Percentiles rank a stretch among this genome's conserved stretches.
phyloP scores from a whole-genome alignment of 2,329 filamentous ascomycete species.

The Ilyonectria sp. region DNA sequence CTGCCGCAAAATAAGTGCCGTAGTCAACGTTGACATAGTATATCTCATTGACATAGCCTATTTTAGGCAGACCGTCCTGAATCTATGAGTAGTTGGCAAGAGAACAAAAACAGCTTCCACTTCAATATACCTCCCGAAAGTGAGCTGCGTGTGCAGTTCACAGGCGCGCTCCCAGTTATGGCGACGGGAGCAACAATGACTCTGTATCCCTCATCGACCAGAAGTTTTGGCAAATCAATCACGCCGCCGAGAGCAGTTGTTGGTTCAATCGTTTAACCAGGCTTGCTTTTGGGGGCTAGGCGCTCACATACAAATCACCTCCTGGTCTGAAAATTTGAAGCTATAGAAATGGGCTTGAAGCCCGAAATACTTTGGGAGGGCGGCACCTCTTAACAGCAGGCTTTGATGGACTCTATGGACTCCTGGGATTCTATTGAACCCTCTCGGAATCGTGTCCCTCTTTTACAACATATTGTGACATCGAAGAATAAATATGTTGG shows the following conservation, averaged over 20 bases:
- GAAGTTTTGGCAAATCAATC: constrained; percentile 22
- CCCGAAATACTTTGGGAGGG: no score
- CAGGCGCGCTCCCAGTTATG: constrained; percentile 27
- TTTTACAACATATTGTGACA: no score
- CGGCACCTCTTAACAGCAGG: no score
- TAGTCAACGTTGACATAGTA: constrained; percentile 18
- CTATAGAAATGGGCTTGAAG: no score
- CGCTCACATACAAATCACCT: neutral
- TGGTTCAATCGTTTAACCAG: neutral
- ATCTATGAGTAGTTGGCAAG: constrained; percentile 11
- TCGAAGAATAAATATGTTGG: no score
- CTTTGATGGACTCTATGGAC: no score
- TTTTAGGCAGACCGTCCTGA: constrained; percentile 14
- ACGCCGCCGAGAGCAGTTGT: constrained; percentile 9
- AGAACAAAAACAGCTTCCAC: neutral
- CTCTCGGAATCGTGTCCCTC: no score
- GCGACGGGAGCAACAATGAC: constrained; percentile 25
- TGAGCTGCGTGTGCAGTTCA: constrained; percentile 29
- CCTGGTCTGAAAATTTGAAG: no score
- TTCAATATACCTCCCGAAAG: neutral
- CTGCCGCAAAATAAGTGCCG: no score
- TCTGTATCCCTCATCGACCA: constrained; percentile 22
- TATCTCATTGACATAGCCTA: constrained; percentile 6
- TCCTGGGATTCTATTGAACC: no score
- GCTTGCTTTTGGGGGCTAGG: no score